These are phyloP conservation scores for Candida sakaeoensis DNA, from an alignment of 805 yeast species.

Conservation along the genomic window DNA sequence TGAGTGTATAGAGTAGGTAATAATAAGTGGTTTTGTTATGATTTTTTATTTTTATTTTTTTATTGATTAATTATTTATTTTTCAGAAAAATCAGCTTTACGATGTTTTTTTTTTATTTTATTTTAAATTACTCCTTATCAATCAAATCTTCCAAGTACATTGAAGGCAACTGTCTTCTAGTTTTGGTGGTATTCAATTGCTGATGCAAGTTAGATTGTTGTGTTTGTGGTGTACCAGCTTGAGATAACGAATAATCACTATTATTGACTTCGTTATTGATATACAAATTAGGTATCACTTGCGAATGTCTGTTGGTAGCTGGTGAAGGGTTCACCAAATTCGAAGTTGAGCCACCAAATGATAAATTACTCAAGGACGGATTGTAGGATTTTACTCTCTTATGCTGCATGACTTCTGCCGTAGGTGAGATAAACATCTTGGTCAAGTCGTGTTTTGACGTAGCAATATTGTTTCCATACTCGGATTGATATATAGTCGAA, in stretches of 20 bases:
- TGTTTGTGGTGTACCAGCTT: conserved; percentile 9
- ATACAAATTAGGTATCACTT: conserved; percentile 34
- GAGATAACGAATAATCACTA: conserved; percentile 26
- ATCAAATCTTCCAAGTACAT: conserved; percentile 50
- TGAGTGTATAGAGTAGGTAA: conserved; percentile 4
- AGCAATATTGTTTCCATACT: conserved; percentile 22
- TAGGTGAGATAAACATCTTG: conserved; percentile 71
- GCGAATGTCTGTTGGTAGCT: conserved; percentile 26
- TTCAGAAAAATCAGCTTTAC: too few species aligned
- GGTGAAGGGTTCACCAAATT: conserved; percentile 18
- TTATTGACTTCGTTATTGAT: conserved; percentile 33
- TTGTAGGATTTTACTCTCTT: conserved; percentile 28
- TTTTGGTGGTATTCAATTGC: conserved; percentile 14
- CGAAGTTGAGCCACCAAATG: conserved; percentile 17
- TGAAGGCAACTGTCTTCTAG: conserved; percentile 42
- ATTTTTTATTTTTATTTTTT: neutral
- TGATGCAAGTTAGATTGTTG: conserved; percentile 7
- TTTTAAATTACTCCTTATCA: conserved; percentile 23
- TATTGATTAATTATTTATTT: neutral
- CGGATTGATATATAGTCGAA: conserved; percentile 32
- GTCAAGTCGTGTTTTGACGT: conserved; percentile 41
- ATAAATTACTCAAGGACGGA: conserved; percentile 18
- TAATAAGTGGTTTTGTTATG: conserved; percentile 3
- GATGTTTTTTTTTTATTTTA: neutral
- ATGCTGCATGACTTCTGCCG: conserved; percentile 64